Base-by-base conservation (phyloP, 2,329 filamentous ascomycete species). In the Ophiocordyceps camponoti-floridani region DNA sequence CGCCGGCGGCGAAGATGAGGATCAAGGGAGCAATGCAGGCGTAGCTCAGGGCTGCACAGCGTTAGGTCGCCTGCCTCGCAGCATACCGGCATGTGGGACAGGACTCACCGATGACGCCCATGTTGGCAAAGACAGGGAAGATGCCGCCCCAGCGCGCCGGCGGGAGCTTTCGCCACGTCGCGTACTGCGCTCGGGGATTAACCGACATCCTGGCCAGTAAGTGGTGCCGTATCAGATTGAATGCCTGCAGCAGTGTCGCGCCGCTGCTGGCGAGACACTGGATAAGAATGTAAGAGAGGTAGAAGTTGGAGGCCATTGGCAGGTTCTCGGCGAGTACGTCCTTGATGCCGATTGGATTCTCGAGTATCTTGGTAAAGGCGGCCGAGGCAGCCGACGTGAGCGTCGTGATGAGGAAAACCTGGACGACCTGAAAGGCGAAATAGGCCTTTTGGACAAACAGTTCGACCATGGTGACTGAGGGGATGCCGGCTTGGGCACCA, bases 281-380 rank as follows among this genome's bases (percentile, higher is more conserved):
- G 3, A 98, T 75, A 30, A 96, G 77, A 51, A 98, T 93, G 64
- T 96, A 98, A 0, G 63, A 85, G 18, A 96, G 80, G 62, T 95
- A 98, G 58, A 96, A 93, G 63, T 94, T 96, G 48, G 87, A 88
- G 0, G 86, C 79, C 46, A 75, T 79, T 16, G 91, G 91, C 6
- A 98, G 69, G 47, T 84, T 82, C 14, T 69, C 56, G 1, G 87
- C 81, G 4, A 94, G 70, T 37, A 93, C 62, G 0, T 58, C 63
- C 0, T 85, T 76, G 7, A 77, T 73, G 0, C 63, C 63, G 2
- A 65, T 58, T 0, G 87, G 86, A 4, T 85, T 53, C 0, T 77
- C 37, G 13, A 78, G 66, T 42, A 93, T 79, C 18, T 76, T 53
- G 23, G 72, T 64, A 2, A 78, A 69, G 0, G 84, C 77, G 7